These are phyloP conservation scores for Globisporangium mamillatum DNA, from an alignment of 352 stramenopile species.

Conservation along the genomic window DNA sequence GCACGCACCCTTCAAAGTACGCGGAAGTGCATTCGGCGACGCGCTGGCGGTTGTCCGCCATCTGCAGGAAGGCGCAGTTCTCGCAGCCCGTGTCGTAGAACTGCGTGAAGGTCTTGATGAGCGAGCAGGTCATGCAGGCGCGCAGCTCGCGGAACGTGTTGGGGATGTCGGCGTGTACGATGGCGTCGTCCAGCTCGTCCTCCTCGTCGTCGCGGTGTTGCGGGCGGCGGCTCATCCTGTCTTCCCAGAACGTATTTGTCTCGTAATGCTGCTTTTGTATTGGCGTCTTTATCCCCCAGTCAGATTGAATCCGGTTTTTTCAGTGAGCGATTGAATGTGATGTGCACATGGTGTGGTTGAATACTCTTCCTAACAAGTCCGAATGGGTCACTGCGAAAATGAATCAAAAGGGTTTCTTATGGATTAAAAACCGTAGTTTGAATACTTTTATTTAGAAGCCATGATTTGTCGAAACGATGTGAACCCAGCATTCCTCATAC, in stretches of 20 bases:
- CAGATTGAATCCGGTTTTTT: background rate
- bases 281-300: background rate
- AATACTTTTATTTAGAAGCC: too few species aligned
- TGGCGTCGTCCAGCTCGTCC: constrained; percentile 76
- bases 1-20: constrained; percentile 81
- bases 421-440: too few species aligned
- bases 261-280: background rate
- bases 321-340: background rate
- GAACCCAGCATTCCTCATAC: too few species aligned
- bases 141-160: constrained; percentile 87
- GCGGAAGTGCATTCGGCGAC: constrained; percentile 87
- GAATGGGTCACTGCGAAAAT: constrained; percentile 1
- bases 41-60: constrained; percentile 87
- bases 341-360: background rate
- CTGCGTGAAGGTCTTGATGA: constrained; percentile 89
- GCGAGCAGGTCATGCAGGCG: constrained; percentile 87
- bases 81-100: constrained; percentile 90
- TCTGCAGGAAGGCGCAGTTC: constrained; percentile 87
- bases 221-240: constrained; percentile 42
- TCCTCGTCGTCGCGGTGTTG: constrained; percentile 65
- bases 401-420: too few species aligned
- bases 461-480: too few species aligned
- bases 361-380: background rate
- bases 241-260: background rate
- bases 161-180: constrained; percentile 84